Base-by-base conservation (phyloP, 805 yeast species). In the Candida railenensis region DNA sequence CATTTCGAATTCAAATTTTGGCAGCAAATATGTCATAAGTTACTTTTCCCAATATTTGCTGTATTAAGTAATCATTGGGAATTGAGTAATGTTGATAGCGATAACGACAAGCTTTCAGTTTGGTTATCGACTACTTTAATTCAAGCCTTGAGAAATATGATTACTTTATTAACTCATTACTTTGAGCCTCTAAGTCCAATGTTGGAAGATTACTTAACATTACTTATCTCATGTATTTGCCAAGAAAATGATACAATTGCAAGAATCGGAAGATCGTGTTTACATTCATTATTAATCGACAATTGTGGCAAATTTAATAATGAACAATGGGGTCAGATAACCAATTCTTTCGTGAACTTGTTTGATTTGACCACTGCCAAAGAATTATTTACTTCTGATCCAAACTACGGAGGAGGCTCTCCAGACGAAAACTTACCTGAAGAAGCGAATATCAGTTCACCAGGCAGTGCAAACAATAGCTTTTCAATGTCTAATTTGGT, bases 161-260 rank as follows among this genome's bases (percentile, higher is more conserved):
- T 92, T 56, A 83, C 87, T 0, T 71, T 94, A 47, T 87, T 92
- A 59, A 80, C 90, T 0, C 87, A 84, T 52, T 92, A 87, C 66
- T 94, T 91, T 62, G 87, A 80, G 37, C 77, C 84, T 2, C 78
- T 94, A 58, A 83, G 83, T 54, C 74, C 80, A 37, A 81, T 87
- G 78, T 72, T 92, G 43, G 87, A 82, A 49, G 94, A 89, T 1
- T 89, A 87, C 62, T 73, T 95, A 64, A 82, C 81, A 16, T 73
- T 95, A 43, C 67, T 94, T 47, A 82, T 83, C 1, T 84, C 92
- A 4, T 94, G 99, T 66, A 89, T 94, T 43, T 89, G 96, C 56
- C 99, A 94, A 65, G 97, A 91, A 56, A 92, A 94, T 62, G 99
- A 94, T 58, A 91, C 98, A 0, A 90, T 95, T 56, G 95, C 97